Base-by-base conservation (phyloP, 1,139 yeast species). In the Saccharomyces hybrid region DNA sequence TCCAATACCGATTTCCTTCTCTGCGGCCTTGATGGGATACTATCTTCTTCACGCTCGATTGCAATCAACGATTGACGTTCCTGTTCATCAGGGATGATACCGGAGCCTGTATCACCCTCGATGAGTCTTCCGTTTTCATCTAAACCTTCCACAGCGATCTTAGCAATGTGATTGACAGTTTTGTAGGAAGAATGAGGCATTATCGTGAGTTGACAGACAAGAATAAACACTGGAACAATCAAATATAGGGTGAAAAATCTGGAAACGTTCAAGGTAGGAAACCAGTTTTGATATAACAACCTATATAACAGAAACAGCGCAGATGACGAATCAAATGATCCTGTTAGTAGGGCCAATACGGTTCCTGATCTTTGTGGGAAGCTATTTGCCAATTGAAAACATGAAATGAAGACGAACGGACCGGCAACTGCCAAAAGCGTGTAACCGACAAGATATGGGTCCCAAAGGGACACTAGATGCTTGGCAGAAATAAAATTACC, bases 131-230 rank as follows among this genome's bases (percentile, higher is more conserved):
- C 75, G 50, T 69, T 63, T 55, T 84, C 88, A 69, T 85, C 89
- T 27, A 84, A 75, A 14, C 88, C 88, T 52, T 85, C 85, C 63
- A 83, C 84, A 6, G 83, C 82, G 52, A 85, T 76, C 62, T 84
- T 83, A 1, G 53, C 50, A 16, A 47, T 38, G 25, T 47, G 31
- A 8, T 84, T 88, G 46, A 82, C 74, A 0, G 91, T 84, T 65
- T 85, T 85, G 71, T 88, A 88, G 1, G 91, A 83, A 50, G 81
- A 79, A 26, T 66, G 73, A 5, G 97, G 97, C 96, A 91, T 89
- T 29, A 90, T 73, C 44, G 82, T 75, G 7, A 85, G 42, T 69
- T 89, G 96, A 61, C 93, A 87, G 1, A 82, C 47, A 11, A 87
- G 71, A 50, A 90, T 88, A 66, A 88, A 86, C 0, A 81, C 54